A percentile compares a stretch with the other conserved stretches of the same genome.
phyloP scores from a whole-genome alignment of 2,329 filamentous ascomycete genomes.

The Penicillium frequentans region DNA sequence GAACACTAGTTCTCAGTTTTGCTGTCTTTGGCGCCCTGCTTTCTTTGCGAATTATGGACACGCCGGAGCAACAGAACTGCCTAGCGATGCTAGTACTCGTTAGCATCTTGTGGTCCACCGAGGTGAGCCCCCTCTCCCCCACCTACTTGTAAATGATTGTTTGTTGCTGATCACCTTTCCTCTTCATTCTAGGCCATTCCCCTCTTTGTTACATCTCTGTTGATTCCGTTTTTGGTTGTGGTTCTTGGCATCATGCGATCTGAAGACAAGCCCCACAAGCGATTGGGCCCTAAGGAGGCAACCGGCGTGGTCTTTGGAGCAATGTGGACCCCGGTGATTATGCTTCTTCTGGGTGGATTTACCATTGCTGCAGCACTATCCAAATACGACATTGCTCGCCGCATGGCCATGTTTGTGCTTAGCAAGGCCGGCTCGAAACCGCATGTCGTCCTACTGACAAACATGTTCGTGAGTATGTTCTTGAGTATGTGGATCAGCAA shows the following conservation, averaged over 20 bases:
- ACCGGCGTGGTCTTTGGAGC: slow-evolving; percentile 84
- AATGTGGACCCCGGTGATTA: slow-evolving; percentile 99
- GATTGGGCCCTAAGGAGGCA: slow-evolving; percentile 77
- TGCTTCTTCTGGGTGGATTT: slow-evolving; percentile 94
- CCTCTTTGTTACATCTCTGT: slow-evolving; percentile 90
- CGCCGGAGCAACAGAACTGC: slow-evolving; percentile 91
- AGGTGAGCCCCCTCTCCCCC: slow-evolving; percentile 56
- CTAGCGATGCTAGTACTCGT: slow-evolving; percentile 91
- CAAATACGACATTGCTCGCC: slow-evolving; percentile 97
- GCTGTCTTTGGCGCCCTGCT: slow-evolving; percentile 73
- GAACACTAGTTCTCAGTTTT: slow-evolving; percentile 70
- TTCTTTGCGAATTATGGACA: slow-evolving; percentile 76
- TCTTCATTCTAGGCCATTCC: slow-evolving; percentile 70
- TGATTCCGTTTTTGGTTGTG: slow-evolving; percentile 91
- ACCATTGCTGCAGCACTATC: slow-evolving; percentile 92
- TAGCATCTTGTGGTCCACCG: slow-evolving; percentile 92
- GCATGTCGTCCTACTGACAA: slow-evolving; percentile 85
- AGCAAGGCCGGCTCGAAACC: slow-evolving; percentile 95
- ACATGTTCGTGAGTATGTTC: slow-evolving; percentile 98
- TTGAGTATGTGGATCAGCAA: slow-evolving; percentile 99
- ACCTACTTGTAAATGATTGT: not conserved
- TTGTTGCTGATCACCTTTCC: slow-evolving; percentile 6
- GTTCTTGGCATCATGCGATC: slow-evolving; percentile 79
- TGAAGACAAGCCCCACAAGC: slow-evolving; percentile 66
- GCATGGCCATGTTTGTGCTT: slow-evolving; percentile 91